These are phyloP conservation scores for Kitagawia praeruptora DNA, from an alignment of 129 eudicot genomes.

Conservation along the genomic window DNA sequence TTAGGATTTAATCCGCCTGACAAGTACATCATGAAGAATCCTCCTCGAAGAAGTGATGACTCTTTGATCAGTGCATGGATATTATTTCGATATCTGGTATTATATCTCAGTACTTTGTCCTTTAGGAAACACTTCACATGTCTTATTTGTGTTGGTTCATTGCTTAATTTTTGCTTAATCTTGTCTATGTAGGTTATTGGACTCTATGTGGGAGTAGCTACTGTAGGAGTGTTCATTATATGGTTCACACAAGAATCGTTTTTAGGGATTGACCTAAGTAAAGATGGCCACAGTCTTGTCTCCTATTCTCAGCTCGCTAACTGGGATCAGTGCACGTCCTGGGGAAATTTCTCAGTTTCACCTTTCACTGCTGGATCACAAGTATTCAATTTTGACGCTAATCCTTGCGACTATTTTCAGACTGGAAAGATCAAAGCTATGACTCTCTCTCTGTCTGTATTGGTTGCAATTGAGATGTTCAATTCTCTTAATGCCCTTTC, in stretches of 20 bases:
- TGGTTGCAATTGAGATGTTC: conserved; percentile 88
- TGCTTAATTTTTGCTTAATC: background rate
- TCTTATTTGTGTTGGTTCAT: background rate
- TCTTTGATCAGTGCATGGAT: conserved; percentile 76
- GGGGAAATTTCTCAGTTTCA: conserved; percentile 62
- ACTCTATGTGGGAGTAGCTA: conserved; percentile 70
- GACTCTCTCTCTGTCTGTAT: conserved; percentile 72
- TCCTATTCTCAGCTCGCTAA: conserved; percentile 59
- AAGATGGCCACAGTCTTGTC: conserved; percentile 77
- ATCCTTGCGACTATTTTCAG: conserved; percentile 80
- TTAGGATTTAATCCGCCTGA: conserved; percentile 89
- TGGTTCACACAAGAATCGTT: conserved; percentile 74
- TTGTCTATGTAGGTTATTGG: conserved; percentile 54
- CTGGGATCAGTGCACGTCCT: conserved; percentile 74
- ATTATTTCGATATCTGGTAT: conserved; percentile 76
- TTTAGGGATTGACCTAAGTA: conserved; percentile 59
- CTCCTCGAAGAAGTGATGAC: conserved; percentile 82
- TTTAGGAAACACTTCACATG: background rate
- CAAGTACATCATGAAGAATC: conserved; percentile 67
- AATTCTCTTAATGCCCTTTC: conserved; percentile 78
- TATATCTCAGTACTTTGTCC: background rate
- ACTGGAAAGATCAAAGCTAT: conserved; percentile 71
- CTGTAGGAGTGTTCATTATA: conserved; percentile 69
- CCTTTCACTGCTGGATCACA: conserved; percentile 53
- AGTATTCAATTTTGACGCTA: conserved; percentile 35